Evolutionary conservation across 768 basidiomycete species (phyloP).

Genomic region (Calocera viscosa): DNA sequence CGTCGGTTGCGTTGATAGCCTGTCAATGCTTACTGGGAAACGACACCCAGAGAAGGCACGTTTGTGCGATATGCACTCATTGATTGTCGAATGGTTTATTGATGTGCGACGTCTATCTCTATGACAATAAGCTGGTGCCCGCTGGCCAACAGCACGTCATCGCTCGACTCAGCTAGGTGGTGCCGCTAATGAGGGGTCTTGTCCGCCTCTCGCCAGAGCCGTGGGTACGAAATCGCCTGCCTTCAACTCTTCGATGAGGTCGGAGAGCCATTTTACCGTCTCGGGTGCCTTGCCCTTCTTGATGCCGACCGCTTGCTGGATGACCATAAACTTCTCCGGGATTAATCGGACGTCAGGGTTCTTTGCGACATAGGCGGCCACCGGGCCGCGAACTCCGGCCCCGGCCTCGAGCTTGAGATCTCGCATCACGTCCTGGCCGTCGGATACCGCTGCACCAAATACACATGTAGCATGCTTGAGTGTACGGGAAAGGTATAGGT

Average conservation of each 20-base stretch:
- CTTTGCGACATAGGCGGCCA: background rate
- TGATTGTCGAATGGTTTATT: too few relatives aligned
- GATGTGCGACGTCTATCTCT: too few relatives aligned
- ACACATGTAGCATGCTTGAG: slow-evolving; percentile 3
- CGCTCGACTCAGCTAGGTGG: background rate
- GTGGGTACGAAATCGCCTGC: background rate
- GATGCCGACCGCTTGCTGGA: background rate
- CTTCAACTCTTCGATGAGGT: background rate
- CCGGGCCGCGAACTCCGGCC: slow-evolving; percentile 3
- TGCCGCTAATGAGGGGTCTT: background rate
- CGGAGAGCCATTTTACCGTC: background rate
- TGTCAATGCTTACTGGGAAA: too few relatives aligned
- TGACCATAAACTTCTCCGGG: background rate
- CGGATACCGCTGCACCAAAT: background rate
- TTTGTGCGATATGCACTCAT: too few relatives aligned
- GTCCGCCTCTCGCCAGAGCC: background rate
- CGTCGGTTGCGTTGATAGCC: too few relatives aligned
- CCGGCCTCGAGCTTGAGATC: background rate
- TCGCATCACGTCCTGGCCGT: background rate
- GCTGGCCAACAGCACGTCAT: too few relatives aligned
- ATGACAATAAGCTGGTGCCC: too few relatives aligned
- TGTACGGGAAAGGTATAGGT: background rate
- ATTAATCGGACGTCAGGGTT: slow-evolving; percentile 6
- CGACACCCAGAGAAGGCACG: too few relatives aligned
- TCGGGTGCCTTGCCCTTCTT: slow-evolving; percentile 3